Evolutionary conservation across 1,284 basidiomycete species (phyloP).

Genomic region (Melampsora larici-populina): DNA sequence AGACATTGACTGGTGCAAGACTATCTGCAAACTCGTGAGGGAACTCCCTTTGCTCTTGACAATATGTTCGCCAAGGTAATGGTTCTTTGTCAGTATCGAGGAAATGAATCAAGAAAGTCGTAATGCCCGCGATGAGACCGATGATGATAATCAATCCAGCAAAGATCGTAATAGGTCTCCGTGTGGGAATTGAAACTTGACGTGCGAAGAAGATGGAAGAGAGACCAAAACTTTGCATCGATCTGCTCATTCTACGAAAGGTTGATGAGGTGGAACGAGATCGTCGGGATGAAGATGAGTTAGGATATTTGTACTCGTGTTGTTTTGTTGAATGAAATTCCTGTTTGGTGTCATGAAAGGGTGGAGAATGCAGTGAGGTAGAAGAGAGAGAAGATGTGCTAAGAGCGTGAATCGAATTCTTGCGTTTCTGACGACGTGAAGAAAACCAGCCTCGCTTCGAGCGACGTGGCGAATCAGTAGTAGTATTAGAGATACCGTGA

Average conservation of each 20-base stretch:
- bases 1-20: constrained; percentile 80
- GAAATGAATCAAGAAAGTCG: constrained; percentile 77
- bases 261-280: constrained; percentile 5
- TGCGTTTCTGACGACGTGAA: constrained; percentile 34
- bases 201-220: constrained; percentile 33
- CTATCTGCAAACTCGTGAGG: constrained; percentile 59
- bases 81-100: constrained; percentile 94
- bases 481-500: neutral
- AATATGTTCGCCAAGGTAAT: constrained; percentile 88
- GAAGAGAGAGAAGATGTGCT: constrained; percentile 29
- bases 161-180: constrained; percentile 50
- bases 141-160: constrained; percentile 66
- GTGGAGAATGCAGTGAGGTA: constrained; percentile 25
- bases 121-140: constrained; percentile 60
- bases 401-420: constrained; percentile 41
- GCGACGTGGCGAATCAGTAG: neutral
- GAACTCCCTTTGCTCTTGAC: constrained; percentile 57
- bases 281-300: constrained; percentile 7
- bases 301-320: neutral
- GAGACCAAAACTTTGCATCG: constrained; percentile 16
- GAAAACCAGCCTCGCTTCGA: constrained; percentile 27
- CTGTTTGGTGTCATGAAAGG: constrained; percentile 16
- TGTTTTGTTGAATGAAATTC: neutral
- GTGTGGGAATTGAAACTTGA: constrained; percentile 62
- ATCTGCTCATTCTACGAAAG: neutral